phyloP scores from a whole-genome alignment of 176 grass and related monocot species.

The Aegilops speltoides region DNA sequence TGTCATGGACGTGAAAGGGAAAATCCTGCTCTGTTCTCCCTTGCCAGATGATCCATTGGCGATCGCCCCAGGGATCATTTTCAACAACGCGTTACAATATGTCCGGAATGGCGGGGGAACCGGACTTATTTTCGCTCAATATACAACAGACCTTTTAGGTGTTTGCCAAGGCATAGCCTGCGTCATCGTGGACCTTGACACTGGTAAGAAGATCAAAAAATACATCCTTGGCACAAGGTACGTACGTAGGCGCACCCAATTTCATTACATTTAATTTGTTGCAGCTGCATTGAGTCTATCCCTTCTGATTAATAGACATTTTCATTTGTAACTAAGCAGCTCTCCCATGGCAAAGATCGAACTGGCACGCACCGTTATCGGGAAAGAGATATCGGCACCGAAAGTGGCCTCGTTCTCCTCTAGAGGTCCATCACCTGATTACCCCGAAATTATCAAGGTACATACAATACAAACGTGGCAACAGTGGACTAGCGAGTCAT shows the following conservation, averaged over 20 bases:
- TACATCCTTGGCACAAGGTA: not conserved
- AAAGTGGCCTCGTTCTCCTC: slow-evolving; percentile 34
- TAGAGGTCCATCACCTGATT: slow-evolving; percentile 26
- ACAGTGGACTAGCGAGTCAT: not conserved
- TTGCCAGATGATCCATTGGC: accelerated
- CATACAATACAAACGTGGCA: no score
- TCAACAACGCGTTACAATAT: not conserved
- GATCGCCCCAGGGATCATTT: accelerated
- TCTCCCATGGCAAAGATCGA: slow-evolving; percentile 30
- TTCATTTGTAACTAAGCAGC: not conserved
- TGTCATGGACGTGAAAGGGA: not conserved
- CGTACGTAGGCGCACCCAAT: no score
- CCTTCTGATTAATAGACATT: not conserved
- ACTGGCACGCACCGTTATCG: not conserved
- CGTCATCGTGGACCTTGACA: slow-evolving; percentile 28
- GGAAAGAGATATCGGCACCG: not conserved
- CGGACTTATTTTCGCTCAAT: no score
- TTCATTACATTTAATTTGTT: no score
- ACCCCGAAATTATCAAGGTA: slow-evolving; percentile 29
- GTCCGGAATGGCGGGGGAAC: no score
- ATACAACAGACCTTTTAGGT: not conserved
- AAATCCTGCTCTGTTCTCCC: not conserved
- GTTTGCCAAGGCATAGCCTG: not conserved
- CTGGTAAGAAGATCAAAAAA: not conserved
- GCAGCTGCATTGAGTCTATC: no score